Conservation (phyloP, 805 yeast genomes). For the Saturnispora zaruensis region DNA sequence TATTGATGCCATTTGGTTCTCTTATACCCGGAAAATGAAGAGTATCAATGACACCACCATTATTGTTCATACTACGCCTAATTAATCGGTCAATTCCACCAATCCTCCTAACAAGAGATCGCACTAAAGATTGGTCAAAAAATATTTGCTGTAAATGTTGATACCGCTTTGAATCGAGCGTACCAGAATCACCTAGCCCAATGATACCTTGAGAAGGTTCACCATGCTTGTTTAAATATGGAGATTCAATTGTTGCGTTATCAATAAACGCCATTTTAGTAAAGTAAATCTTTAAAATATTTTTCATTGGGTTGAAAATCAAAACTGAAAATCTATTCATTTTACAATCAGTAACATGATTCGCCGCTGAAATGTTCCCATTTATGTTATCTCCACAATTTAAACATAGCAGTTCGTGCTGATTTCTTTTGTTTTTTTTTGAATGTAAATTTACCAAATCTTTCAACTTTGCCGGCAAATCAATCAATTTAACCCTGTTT, state of each 20-base stretch:
- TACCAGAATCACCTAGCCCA: slow-evolving; percentile 48
- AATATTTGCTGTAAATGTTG: slow-evolving; percentile 49
- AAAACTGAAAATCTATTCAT: slow-evolving; percentile 18
- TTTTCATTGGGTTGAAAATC: slow-evolving; percentile 24
- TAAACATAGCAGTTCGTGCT: slow-evolving; percentile 16
- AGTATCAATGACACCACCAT: slow-evolving; percentile 8
- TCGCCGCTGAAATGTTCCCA: slow-evolving; percentile 4
- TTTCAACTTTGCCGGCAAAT: slow-evolving; percentile 34
- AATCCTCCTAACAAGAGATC: slow-evolving; percentile 11
- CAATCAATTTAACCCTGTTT: slow-evolving; percentile 43
- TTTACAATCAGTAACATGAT: slow-evolving; percentile 17
- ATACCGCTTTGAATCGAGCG: slow-evolving; percentile 45
- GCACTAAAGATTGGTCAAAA: slow-evolving; percentile 38
- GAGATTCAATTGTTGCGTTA: slow-evolving; percentile 39
- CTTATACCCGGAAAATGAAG: slow-evolving; percentile 20
- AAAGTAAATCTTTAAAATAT: slow-evolving; percentile 14
- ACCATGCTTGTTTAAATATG: slow-evolving; percentile 68
- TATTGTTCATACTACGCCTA: slow-evolving; percentile 8
- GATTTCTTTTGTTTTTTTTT: slow-evolving; percentile 3
- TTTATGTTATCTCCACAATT: slow-evolving; percentile 21
- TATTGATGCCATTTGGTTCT: slow-evolving; percentile 19
- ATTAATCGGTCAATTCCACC: slow-evolving; percentile 4
- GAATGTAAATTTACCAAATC: slow-evolving; percentile 10
- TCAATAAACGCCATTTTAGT: slow-evolving; percentile 7
- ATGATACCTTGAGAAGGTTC: slow-evolving; percentile 53